Evolutionary conservation across 805 yeast genomes (phyloP).

Genomic region (Torulaspora maleeae): DNA sequence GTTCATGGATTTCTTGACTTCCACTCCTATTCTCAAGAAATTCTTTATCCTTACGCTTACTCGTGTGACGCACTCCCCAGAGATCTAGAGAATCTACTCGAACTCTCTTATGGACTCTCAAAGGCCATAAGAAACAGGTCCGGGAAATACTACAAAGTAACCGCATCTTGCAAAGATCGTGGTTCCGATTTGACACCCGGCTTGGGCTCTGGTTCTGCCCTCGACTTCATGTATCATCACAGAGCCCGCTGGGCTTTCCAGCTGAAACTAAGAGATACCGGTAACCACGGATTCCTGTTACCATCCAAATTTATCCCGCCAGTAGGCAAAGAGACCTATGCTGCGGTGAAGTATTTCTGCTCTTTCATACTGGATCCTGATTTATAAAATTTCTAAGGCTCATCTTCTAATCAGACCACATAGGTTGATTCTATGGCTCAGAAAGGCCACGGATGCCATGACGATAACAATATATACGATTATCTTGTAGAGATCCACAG

Average conservation of each 20-base stretch:
- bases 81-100: slow-evolving; percentile 75
- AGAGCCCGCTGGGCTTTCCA: slow-evolving; percentile 83
- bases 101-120: slow-evolving; percentile 73
- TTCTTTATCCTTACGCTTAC: slow-evolving; percentile 77
- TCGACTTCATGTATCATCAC: slow-evolving; percentile 80
- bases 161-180: slow-evolving; percentile 74
- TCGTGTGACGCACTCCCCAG: slow-evolving; percentile 70
- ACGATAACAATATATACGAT: slow-evolving; percentile 15
- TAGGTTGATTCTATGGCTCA: slow-evolving; percentile 11
- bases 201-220: slow-evolving; percentile 71
- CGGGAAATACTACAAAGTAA: slow-evolving; percentile 63
- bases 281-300: slow-evolving; percentile 74
- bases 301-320: slow-evolving; percentile 68
- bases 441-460: slow-evolving; percentile 5
- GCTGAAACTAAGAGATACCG: slow-evolving; percentile 74
- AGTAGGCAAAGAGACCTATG: slow-evolving; percentile 70
- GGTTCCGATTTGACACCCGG: slow-evolving; percentile 71
- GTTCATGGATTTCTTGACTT: slow-evolving; percentile 76
- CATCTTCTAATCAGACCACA: slow-evolving; percentile 6
- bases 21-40: slow-evolving; percentile 81
- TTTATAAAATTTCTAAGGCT: slow-evolving; percentile 16
- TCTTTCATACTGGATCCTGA: slow-evolving; percentile 46
- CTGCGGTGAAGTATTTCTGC: slow-evolving; percentile 64
- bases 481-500: slow-evolving; percentile 25
- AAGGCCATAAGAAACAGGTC: slow-evolving; percentile 62